Evolutionary conservation across 805 yeast genomes (phyloP), one percentile per base, ranked within the genome.

Genomic region (Sporopachydermia quercuum): DNA sequence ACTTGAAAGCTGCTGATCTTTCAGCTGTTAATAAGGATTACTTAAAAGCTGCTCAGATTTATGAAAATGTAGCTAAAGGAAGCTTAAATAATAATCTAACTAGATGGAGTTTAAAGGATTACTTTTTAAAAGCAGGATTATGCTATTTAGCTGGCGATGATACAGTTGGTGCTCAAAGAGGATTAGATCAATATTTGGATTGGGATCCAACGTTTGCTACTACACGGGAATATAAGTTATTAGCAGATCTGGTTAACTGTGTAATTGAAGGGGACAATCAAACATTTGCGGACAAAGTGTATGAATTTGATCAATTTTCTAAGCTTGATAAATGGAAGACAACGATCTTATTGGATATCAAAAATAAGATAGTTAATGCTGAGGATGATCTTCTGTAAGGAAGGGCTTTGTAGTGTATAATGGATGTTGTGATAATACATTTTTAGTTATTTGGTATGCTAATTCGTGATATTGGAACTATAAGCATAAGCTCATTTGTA

Each of bases 241-340:
- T 82, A 33, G 63, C 62, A 43, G 82, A 76, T 38, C 57, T 91
- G 27, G 65, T 83, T 23, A 79, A 75, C 34, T 76, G 89, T n/a
- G 77, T 82, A 39, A 71, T 75, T 40, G 78, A 76, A 40, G 91
- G 91, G 36, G 95, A 87, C 53, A 63, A 78, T 33, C 87, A 89
- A 52, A 68, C 65, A 37, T 74, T 85, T 51, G 72, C 89, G 3
- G 76, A 75, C 47, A 72, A 74, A 47, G 77, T 87, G 15, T 81
- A 69, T 53, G 91, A 82, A 47, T 91, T 63, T 52, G 97, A 91
- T 57, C 93, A 83, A 57, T 86, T 81, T 57, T 66, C 76, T 47
- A 85, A 85, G 57, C 71, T 91, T 41, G 98, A 91, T 56, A 83
- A 80, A 52, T 80, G 94, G 79, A 85, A 83, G 64, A 83, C 95